Evolutionary conservation across 2,329 filamentous ascomycete species (phyloP), one percentile per base, ranked within the genome.

Genomic region (Colletotrichum liriopes): DNA sequence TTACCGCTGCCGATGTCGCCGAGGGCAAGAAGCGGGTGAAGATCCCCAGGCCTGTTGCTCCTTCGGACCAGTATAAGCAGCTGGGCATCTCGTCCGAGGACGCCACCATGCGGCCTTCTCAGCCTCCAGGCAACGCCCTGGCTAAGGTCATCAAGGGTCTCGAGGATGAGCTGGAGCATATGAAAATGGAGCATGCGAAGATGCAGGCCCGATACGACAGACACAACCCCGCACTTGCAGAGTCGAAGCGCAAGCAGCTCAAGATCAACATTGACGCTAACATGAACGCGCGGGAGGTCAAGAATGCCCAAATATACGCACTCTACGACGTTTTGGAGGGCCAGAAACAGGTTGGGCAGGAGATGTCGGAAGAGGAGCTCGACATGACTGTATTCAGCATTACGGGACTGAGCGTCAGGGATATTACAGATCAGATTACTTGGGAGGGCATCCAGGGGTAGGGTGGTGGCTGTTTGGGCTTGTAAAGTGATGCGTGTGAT

Each of bases 291-390:
- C 89, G 94, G 32, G 92, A 95, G 77, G 87, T 88, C 77, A 94
- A 95, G 82, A 90, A 91, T 35, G 92, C 93, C 73, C 93, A 95
- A 80, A 91, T 97, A 52, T 97, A 97, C 82, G 89, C 90, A 52
- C 85, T 97, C 18, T 94, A 95, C 76, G 94, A 97, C 79, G 94
- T 96, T 1, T 86, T 96, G 0, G 94, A 96, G 81, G 93, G 92
- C 7, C 93, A 95, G 79, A 94, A 93, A 83, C 86, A 86, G 43
- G 86, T 87, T 3, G 90, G 90, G 0, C 88, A 90, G 77, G 86
- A 88, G 74, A 91, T 93, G 87, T 88, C 85, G 1, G 87, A 89
- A 75, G 87, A 90, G 26, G 88, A 91, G 76, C 84, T 92, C 54
- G 91, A 93, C 76, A 85, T 91, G 76, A 93, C 92, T 0, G 85